Conservation (phyloP, 441 rosid species). For the Brassica hybrid region DNA sequence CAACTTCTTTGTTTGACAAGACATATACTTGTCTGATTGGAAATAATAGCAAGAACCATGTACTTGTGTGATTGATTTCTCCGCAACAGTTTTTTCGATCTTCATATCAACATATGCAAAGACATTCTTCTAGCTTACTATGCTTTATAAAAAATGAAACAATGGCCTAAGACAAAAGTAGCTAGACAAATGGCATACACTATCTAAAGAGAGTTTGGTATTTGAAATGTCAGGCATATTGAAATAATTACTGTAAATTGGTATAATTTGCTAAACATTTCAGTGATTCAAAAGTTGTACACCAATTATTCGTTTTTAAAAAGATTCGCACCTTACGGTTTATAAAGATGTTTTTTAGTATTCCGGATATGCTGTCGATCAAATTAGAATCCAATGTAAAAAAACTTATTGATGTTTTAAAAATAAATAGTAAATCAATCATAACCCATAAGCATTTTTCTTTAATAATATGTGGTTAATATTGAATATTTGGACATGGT, state of each 20-base stretch:
- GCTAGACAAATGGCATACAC: neutral
- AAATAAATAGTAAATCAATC: neutral
- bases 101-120: slow-evolving; percentile 6
- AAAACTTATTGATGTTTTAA: neutral
- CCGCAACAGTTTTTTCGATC: slow-evolving; percentile 15
- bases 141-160: neutral
- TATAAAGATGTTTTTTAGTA: neutral
- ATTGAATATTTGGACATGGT: neutral
- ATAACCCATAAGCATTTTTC: neutral
- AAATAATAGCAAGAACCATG: slow-evolving; percentile 28
- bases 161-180: neutral
- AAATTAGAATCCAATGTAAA: slow-evolving; percentile 23
- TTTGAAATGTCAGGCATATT: too few relatives aligned
- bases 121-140: slow-evolving; percentile 7
- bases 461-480: neutral
- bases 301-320: neutral
- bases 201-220: neutral
- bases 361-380: slow-evolving; percentile 10
- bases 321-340: neutral
- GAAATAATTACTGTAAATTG: too few relatives aligned
- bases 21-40: slow-evolving; percentile 34
- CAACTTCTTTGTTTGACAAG: slow-evolving; percentile 32
- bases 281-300: neutral
- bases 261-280: neutral
- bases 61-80: slow-evolving; percentile 30